Percentiles rank a stretch among this genome's conserved stretches.
phyloP scores from a whole-genome alignment of 2,329 filamentous ascomycete species.

The Curvularia spicifera region DNA sequence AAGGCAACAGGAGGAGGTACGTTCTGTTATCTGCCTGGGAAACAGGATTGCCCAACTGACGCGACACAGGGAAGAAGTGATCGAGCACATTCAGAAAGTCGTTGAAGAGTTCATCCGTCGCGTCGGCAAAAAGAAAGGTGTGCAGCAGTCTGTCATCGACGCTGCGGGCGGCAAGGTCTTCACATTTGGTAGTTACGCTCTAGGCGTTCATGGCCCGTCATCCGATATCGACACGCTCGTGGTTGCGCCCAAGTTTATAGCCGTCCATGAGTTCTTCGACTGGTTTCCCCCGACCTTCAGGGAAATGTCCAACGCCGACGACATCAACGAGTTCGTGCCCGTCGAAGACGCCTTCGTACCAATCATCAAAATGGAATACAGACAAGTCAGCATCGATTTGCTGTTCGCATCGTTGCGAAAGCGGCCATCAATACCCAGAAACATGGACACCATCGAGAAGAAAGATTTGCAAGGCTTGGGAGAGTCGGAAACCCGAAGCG shows the following conservation, averaged over 20 bases:
- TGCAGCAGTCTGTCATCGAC: constrained; percentile 78
- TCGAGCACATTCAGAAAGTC: constrained; percentile 77
- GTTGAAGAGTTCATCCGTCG: constrained; percentile 85
- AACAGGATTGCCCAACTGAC: constrained; percentile 16
- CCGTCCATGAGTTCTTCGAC: constrained; percentile 88
- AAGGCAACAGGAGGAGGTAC: constrained; percentile 84
- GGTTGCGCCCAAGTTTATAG: constrained; percentile 87
- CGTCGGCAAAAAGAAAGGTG: constrained; percentile 75
- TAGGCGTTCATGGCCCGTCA: constrained; percentile 90
- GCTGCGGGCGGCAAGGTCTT: constrained; percentile 91
- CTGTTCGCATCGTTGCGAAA: constrained; percentile 63
- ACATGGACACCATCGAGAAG: constrained; percentile 81
- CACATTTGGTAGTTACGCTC: constrained; percentile 92
- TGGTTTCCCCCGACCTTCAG: constrained; percentile 82
- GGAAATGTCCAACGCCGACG: constrained; percentile 75
- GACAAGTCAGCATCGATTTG: constrained; percentile 90
- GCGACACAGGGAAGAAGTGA: constrained; percentile 68
- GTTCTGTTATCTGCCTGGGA: constrained; percentile 44
- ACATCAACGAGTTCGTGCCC: constrained; percentile 82
- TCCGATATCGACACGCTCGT: constrained; percentile 98
- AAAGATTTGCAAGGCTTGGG: constrained; percentile 84
- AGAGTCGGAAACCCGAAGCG: constrained; percentile 82
- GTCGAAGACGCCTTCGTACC: constrained; percentile 93
- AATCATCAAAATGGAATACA: constrained; percentile 95
- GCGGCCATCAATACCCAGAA: constrained; percentile 54